phyloP scores from a whole-genome alignment of 129 eudicot genomes.

The Oenanthe sinensis region DNA sequence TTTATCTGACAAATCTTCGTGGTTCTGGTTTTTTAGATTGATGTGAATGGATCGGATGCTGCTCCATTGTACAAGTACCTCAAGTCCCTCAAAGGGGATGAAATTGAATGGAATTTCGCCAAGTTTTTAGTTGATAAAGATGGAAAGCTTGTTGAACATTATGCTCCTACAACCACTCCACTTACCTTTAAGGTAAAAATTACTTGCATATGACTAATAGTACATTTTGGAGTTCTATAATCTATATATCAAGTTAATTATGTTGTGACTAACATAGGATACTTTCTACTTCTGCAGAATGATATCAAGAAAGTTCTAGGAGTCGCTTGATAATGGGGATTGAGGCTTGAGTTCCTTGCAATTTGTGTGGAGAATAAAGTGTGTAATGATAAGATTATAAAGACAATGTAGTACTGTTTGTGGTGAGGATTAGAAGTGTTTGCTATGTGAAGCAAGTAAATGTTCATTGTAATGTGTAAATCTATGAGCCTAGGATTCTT shows the following conservation, averaged over 20 bases:
- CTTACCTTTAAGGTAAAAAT: conserved; percentile 67
- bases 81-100: conserved; percentile 70
- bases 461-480: not conserved
- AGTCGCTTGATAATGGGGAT: not conserved
- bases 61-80: conserved; percentile 70
- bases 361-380: not conserved
- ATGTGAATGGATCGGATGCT: conserved; percentile 66
- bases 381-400: not conserved
- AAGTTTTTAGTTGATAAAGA: conserved; percentile 62
- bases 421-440: not conserved
- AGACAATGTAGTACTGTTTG: not conserved
- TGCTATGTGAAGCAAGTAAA: not conserved
- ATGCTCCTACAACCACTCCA: conserved; percentile 85
- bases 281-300: not conserved
- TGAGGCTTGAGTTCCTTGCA: not conserved
- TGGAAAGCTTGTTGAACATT: conserved; percentile 78
- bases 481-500: not conserved
- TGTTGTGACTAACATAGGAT: not conserved
- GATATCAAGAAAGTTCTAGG: not conserved
- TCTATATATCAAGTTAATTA: not conserved
- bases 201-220: not conserved
- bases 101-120: conserved; percentile 82
- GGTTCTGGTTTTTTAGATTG: conserved; percentile 34
- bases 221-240: not conserved
- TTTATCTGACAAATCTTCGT: not conserved